Evolutionary conservation across 352 stramenopile species (phyloP).

Genomic region (Pilasporangium apinafurcum): DNA sequence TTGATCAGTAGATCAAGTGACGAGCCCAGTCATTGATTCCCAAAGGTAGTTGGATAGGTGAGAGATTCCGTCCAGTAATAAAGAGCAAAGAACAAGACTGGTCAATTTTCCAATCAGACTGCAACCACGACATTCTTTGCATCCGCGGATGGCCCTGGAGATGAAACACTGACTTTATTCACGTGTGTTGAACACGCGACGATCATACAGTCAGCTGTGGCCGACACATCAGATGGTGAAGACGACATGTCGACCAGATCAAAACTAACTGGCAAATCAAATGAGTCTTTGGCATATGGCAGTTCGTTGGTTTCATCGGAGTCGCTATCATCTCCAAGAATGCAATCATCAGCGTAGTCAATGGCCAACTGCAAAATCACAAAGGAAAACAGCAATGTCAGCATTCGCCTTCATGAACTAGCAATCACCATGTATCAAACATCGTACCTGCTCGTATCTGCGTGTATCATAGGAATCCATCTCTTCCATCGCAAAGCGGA

Average conservation of each 20-base stretch:
- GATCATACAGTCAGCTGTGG: conserved; percentile 38
- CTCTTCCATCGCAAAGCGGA: conserved; percentile 64
- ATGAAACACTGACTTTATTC: no score
- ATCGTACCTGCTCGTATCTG: conserved; percentile 50
- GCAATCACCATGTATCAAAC: no score
- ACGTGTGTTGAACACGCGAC: conserved; percentile 15
- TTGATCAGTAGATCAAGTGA: no score
- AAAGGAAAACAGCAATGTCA: conserved; percentile 1
- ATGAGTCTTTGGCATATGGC: conserved; percentile 56
- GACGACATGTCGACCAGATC: conserved; percentile 57
- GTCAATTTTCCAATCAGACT: no score
- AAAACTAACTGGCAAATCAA: conserved; percentile 40
- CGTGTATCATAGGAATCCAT: conserved; percentile 68
- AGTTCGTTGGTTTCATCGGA: conserved; percentile 51
- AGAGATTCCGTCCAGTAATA: no score
- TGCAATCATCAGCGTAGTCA: conserved; percentile 67
- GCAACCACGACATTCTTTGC: no score
- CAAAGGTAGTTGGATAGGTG: no score
- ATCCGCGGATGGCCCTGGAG: no score
- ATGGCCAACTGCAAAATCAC: conserved; percentile 13
- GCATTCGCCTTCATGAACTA: no score
- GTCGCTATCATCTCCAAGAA: conserved; percentile 49
- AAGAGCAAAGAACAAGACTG: no score
- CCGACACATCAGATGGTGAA: conserved; percentile 58
- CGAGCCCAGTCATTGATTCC: no score